Evolutionary conservation across 768 basidiomycete species (phyloP).

Genomic region (Gautieria morchelliformis): DNA sequence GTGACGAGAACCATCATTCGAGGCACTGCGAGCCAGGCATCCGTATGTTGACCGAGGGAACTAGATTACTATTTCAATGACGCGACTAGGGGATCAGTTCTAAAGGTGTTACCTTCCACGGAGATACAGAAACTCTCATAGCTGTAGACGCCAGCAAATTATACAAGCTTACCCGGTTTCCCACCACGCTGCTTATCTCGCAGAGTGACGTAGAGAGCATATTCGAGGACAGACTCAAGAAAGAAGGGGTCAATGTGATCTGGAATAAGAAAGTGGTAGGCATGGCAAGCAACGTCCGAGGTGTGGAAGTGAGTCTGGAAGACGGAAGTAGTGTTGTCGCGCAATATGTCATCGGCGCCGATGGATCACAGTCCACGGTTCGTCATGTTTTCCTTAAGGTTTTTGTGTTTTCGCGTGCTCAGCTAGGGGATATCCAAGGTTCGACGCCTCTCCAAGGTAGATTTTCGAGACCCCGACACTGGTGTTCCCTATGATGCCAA

Average conservation of each 20-base stretch:
- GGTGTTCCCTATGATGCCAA: conserved; percentile 28
- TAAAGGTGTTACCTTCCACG: conserved; percentile 14
- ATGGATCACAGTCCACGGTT: conserved; percentile 39
- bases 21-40: too few relatives aligned
- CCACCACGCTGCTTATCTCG: conserved; percentile 32
- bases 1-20: too few relatives aligned
- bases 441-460: background rate
- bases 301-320: conserved; percentile 24
- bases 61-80: too few relatives aligned
- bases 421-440: background rate
- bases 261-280: conserved; percentile 32
- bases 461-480: conserved; percentile 29
- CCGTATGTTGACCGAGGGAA: too few relatives aligned
- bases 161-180: conserved; percentile 31
- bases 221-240: conserved; percentile 27
- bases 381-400: conserved; percentile 20
- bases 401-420: background rate
- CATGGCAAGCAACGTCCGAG: conserved; percentile 27
- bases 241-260: conserved; percentile 24
- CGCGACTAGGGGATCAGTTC: conserved; percentile 24
- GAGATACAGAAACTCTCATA: conserved; percentile 22
- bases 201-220: conserved; percentile 37
- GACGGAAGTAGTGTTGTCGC: conserved; percentile 33
- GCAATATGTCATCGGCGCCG: conserved; percentile 41
- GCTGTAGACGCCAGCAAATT: conserved; percentile 26